Evolutionary conservation across 352 stramenopile species (phyloP).

Genomic region (Globisporangium polare): DNA sequence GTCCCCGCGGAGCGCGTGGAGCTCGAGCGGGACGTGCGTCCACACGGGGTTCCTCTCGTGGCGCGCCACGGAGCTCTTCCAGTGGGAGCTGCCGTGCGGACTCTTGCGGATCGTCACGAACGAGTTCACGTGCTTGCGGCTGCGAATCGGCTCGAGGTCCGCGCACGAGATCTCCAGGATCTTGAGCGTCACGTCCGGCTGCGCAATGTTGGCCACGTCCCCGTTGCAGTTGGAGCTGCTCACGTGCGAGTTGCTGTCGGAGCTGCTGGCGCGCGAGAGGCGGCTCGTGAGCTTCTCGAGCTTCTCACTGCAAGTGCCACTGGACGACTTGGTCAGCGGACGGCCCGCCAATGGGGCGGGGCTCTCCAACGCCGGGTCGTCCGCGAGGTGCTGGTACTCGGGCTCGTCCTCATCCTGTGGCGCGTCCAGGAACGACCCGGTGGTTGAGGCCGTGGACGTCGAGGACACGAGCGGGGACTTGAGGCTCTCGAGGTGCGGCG

Average conservation of each 20-base stretch:
- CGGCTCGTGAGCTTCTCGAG: conserved; percentile 6
- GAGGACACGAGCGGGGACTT: conserved; percentile 22
- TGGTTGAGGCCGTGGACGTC: background rate
- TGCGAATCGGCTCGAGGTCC: conserved; percentile 41
- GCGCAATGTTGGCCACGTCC: conserved; percentile 13
- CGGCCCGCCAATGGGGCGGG: background rate
- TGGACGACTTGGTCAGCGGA: conserved; percentile 3
- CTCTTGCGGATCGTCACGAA: conserved; percentile 40
- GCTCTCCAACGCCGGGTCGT: background rate
- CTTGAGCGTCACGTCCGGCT: conserved; percentile 22
- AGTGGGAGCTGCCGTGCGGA: conserved; percentile 21
- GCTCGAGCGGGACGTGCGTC: conserved; percentile 34
- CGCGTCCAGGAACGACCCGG: conserved; percentile 23
- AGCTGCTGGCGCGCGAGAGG: conserved; percentile 9
- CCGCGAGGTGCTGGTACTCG: conserved; percentile 23
- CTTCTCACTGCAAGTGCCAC: background rate
- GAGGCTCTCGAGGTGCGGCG: background rate
- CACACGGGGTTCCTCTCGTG: conserved; percentile 39
- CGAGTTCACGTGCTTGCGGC: conserved; percentile 54
- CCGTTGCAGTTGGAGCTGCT: conserved; percentile 15
- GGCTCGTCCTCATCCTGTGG: conserved; percentile 17
- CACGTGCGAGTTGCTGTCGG: conserved; percentile 15
- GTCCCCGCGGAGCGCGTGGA: conserved; percentile 26
- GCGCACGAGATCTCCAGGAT: conserved; percentile 40
- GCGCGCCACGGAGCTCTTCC: conserved; percentile 45